phyloP scores from a whole-genome alignment of 2,329 filamentous ascomycete species.

The Aureobasidium uvarum region DNA sequence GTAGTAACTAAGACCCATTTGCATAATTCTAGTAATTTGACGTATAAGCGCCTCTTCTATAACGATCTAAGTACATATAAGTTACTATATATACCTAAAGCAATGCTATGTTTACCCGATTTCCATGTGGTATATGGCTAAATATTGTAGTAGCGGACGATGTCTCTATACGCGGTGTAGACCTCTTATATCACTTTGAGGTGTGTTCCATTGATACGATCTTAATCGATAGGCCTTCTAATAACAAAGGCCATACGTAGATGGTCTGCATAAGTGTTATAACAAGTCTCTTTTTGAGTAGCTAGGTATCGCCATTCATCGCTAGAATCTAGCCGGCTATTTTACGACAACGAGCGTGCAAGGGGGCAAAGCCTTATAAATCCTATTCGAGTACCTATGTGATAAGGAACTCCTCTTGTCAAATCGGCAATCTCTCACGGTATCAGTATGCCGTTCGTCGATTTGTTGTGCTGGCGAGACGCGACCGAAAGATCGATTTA shows the following conservation, averaged over 20 bases:
- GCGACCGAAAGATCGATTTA: background rate
- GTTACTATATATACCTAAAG: conserved; percentile 10
- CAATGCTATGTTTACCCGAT: conserved; percentile 19
- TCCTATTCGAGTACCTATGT: conserved; percentile 17
- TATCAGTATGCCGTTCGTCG: background rate
- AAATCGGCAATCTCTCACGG: background rate
- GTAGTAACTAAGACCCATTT: conserved; percentile 16
- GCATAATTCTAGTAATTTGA: conserved; percentile 18
- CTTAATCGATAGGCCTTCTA: conserved; percentile 2
- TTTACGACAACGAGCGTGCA: background rate
- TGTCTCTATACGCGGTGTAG: conserved; percentile 1
- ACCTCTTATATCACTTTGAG: conserved; percentile 12
- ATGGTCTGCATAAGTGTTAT: conserved; percentile 10
- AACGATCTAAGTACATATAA: background rate
- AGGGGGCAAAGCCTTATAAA: background rate
- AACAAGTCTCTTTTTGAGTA: background rate
- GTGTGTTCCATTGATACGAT: conserved; percentile 9
- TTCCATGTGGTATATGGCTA: conserved; percentile 3
- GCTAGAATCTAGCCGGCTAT: conserved; percentile 7
- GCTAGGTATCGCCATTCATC: conserved; percentile 3
- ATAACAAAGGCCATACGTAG: conserved; percentile 8
- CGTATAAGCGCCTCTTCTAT: conserved; percentile 4
- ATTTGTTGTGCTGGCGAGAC: background rate
- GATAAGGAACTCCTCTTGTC: conserved; percentile 20
- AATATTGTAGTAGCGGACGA: background rate